Conservation (phyloP, 768 basidiomycete species). For the Boletus pseudo-olivaceus region DNA sequence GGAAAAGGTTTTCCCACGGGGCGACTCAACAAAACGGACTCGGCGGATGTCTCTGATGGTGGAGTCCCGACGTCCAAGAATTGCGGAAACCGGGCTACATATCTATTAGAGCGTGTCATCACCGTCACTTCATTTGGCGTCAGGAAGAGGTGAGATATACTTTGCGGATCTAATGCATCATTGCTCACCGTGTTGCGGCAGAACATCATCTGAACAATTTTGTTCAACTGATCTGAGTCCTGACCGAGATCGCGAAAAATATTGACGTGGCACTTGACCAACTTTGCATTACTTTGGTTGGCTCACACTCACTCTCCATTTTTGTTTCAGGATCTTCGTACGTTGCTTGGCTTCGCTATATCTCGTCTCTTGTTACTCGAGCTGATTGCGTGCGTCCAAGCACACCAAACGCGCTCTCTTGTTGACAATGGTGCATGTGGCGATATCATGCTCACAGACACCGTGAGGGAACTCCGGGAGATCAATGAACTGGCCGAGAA, state of each 20-base stretch:
- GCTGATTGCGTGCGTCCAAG: not conserved
- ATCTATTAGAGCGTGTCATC: not conserved
- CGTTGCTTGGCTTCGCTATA: not conserved
- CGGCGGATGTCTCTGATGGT: too few relatives aligned
- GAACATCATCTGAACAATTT: not conserved
- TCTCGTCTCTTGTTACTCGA: not conserved
- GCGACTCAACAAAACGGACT: too few relatives aligned
- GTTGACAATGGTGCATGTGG: not conserved
- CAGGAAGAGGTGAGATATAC: not conserved
- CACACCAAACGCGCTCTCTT: not conserved
- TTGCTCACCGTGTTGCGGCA: not conserved
- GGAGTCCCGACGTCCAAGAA: too few relatives aligned
- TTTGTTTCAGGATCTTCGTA: not conserved
- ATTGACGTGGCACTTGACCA: too few relatives aligned
- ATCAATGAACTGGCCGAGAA: not conserved
- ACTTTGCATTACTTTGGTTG: too few relatives aligned
- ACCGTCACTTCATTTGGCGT: not conserved
- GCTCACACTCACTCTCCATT: not conserved
- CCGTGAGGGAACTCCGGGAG: not conserved
- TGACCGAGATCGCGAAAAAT: not conserved
- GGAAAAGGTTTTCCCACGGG: too few relatives aligned
- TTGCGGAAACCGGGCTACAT: too few relatives aligned
- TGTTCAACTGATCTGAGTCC: conserved; percentile 9
- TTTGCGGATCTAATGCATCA: not conserved
- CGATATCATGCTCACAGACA: not conserved